phyloP scores from a whole-genome alignment of 768 basidiomycete species.

The Basidioascus undulatus region DNA sequence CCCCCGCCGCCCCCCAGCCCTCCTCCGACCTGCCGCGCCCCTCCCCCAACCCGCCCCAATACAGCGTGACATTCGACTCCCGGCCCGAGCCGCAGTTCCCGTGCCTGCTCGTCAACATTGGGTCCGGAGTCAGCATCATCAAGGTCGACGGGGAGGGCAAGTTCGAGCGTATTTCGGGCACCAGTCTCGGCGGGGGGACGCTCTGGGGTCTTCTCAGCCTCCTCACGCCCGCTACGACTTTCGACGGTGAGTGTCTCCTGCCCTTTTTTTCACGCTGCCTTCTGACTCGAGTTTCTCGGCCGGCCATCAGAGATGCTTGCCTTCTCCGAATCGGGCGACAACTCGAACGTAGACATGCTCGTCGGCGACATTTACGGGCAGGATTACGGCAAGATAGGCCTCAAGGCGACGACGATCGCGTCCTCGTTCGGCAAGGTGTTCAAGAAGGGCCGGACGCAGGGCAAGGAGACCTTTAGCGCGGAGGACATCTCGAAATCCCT shows the following conservation, averaged over 20 bases:
- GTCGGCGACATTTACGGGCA: slow-evolving; percentile 83
- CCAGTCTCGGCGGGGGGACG: slow-evolving; percentile 88
- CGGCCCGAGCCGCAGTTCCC: slow-evolving; percentile 71
- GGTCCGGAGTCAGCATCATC: slow-evolving; percentile 91
- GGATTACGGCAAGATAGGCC: slow-evolving; percentile 59
- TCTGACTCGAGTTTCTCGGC: background rate
- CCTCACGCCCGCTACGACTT: slow-evolving; percentile 77
- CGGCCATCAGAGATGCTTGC: slow-evolving; percentile 66
- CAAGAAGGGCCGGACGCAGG: slow-evolving; percentile 42
- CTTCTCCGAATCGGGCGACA: slow-evolving; percentile 81
- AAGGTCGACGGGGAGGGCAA: slow-evolving; percentile 85
- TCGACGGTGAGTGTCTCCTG: slow-evolving; percentile 50
- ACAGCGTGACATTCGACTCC: slow-evolving; percentile 63
- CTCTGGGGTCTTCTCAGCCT: slow-evolving; percentile 87
- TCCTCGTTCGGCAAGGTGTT: slow-evolving; percentile 98
- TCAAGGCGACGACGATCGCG: slow-evolving; percentile 94
- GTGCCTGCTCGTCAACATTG: slow-evolving; percentile 91
- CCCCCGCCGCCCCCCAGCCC: no score
- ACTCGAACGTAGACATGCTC: slow-evolving; percentile 86
- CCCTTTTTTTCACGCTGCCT: background rate
- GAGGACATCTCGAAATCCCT: slow-evolving; percentile 89
- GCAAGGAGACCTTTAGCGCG: slow-evolving; percentile 52
- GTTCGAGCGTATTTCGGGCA: slow-evolving; percentile 91
- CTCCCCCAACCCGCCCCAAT: slow-evolving; percentile 70
- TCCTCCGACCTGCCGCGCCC: slow-evolving; percentile 57